phyloP scores from a whole-genome alignment of 345 rosid species.

The Raphanus raphanistrum region DNA sequence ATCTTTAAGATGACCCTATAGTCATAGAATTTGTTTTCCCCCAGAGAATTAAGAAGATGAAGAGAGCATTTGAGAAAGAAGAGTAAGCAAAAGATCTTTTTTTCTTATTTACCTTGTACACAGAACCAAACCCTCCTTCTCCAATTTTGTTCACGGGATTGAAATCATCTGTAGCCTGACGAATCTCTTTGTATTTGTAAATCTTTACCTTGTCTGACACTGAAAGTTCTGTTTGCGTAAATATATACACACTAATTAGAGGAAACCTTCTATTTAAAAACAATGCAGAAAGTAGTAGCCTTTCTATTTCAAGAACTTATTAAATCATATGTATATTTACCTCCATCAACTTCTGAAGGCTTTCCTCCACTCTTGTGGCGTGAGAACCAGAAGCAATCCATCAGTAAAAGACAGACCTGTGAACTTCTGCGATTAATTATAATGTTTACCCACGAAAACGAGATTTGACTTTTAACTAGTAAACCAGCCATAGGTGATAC shows the following conservation, averaged over 20 bases:
- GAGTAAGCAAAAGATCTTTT: neutral
- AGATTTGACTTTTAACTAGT: conserved; percentile 3
- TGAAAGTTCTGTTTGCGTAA: conserved; percentile 50
- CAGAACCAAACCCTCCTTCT: conserved; percentile 96
- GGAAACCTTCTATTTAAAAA: neutral
- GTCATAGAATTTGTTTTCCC: conserved; percentile 21
- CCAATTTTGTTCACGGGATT: conserved; percentile 66
- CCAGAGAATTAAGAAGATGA: neutral
- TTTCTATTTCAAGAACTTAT: neutral
- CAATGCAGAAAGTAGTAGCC: neutral
- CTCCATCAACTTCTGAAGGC: conserved; percentile 57
- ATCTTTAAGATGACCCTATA: conserved; percentile 79
- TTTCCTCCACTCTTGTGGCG: conserved; percentile 34
- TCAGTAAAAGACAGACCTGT: conserved; percentile 38
- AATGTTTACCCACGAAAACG: neutral
- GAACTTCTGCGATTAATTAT: conserved; percentile 23
- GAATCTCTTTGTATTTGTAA: conserved; percentile 63
- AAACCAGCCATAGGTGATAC: neutral
- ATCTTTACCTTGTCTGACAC: conserved; percentile 50
- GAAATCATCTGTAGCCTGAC: conserved; percentile 72
- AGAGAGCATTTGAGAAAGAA: neutral
- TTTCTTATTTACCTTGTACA: conserved; percentile 43
- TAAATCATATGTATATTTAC: conserved; percentile 38
- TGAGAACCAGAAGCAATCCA: conserved; percentile 67
- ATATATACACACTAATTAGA: conserved; percentile 14